Conservation (phyloP, 371 early-diverging fungal species). For the Cokeromyces recurvatus region DNA sequence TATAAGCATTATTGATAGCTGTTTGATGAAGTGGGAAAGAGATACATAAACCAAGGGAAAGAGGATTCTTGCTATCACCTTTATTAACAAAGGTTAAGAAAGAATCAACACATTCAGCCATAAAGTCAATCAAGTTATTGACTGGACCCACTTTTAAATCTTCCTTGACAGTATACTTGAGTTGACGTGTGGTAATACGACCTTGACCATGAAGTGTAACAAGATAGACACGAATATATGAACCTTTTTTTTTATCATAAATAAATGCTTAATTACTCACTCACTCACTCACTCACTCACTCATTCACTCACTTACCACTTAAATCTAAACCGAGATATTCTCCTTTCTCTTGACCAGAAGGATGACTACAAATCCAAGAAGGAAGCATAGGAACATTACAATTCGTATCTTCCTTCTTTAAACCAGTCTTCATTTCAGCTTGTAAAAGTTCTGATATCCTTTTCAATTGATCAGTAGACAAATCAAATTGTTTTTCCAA, state of each 20-base stretch:
- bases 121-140: conserved; percentile 61
- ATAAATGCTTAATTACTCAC: too few relatives aligned
- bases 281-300: too few relatives aligned
- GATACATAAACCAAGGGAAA: conserved; percentile 82
- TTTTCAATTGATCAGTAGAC: conserved; percentile 11
- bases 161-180: conserved; percentile 78
- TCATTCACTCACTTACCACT: conserved; percentile 75
- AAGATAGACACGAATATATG: conserved; percentile 84
- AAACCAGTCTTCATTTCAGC: conserved; percentile 71
- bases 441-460: conserved; percentile 28
- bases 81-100: conserved; percentile 64
- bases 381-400: conserved; percentile 66
- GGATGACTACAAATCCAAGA: conserved; percentile 54
- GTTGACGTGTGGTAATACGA: conserved; percentile 57
- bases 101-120: conserved; percentile 77
- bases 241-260: conserved; percentile 31
- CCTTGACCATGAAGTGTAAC: conserved; percentile 75
- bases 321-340: conserved; percentile 86
- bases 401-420: conserved; percentile 23
- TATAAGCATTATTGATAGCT: conserved; percentile 63
- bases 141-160: conserved; percentile 58
- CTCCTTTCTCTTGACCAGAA: conserved; percentile 79
- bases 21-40: conserved; percentile 90
- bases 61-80: conserved; percentile 12
- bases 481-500: conserved; percentile 14